Evolutionary conservation across 352 stramenopile species (phyloP), one percentile per base, ranked within the genome.

Genomic region (Blastocystis sp.): DNA sequence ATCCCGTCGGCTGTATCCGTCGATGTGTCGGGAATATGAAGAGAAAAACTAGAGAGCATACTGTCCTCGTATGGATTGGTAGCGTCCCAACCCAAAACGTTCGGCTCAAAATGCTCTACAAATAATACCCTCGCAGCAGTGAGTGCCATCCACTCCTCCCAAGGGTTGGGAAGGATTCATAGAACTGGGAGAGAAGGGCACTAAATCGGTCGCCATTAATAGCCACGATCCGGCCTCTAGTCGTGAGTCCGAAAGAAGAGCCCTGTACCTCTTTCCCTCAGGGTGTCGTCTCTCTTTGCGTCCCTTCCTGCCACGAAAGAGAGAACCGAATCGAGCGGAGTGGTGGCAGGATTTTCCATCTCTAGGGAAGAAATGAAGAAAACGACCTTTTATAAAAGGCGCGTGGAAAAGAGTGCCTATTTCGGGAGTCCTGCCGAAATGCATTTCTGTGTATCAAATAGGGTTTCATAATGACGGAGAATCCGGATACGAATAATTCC

Each of bases 31-130:
- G 71, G 71, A 64, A 87, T 28, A 4, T 81, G 65, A 43, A 87
- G 62, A 57, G 62, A 87, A 76, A 87, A 77, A 1, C 24, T 76
- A 76, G 62, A 77, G n/a, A 87, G 42, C 65, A 87, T 87, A 42
- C 65, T 78, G 24, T 87, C 62, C 45, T 77, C 77, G 54, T 87
- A 77, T 42, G 77, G 77, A 52, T 87, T 87, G 6, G 62, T 77
- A 54, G 62, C 45, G 45, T 87, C 65, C 77, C 65, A 87, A n/a
- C 62, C 77, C 34, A 87, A 76, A 76, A 78, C 69, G 48, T 87
- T 45, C 7, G 45, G n/a, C 6, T 60, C 77, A 34, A 78, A 52
- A 76, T 24, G 40, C n/a, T 87, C 57, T 61, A 70, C 6, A 61
- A 61, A 34, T 77, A 19, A 87, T 6, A 77, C 1, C 7, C 11